Evolutionary conservation across 805 yeast species (phyloP), one percentile per base, ranked within the genome.

Genomic region (Yarrowia deformans): DNA sequence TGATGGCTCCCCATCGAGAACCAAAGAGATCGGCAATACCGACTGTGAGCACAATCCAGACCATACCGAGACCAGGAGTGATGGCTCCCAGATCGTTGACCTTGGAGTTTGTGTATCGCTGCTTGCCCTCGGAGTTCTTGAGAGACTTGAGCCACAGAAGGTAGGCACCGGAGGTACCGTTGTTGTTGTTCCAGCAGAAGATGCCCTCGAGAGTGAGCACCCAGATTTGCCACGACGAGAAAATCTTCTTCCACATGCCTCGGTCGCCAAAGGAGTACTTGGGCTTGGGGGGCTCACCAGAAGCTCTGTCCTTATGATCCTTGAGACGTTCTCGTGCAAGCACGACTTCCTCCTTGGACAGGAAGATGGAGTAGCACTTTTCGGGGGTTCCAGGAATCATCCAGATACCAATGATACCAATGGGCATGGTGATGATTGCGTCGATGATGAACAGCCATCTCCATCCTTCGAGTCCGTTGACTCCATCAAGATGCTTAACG

Each of bases 391-490:
- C 91, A 10, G 91, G 91, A 70, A 88, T 78, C 74, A 81, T 72
- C 74, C 84, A 85, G 70, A 83, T 79, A 0, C 89, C 90, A 67
- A 84, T 70, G 9, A 88, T 14, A 8, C 88, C 89, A 46, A 88
- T 84, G 1, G 81, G 84, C 39, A 87, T 73, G 6, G 88, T 84
- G 67, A 89, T 82, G 61, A 85, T 73, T 8, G 88, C 88, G 75
- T 88, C 91, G 71, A 88, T 81, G 63, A 88, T 84, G 73, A 87
- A 88, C 74, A 87, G 85, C 91, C 91, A 88, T 79, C 87, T 82
- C 91, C 91, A 88, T 13, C 90, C 86, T 13, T 82, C 81, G n/a
- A 84, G 77, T 0, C 90, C 90, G 63, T 75, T 74, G 12, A 75
- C 79, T 34, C 88, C 90, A 66, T 81, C 77, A 73, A 88, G 74